These are phyloP conservation scores for Tolypocladium cylindrosporum DNA, from an alignment of 2,329 filamentous ascomycete species.

Conservation along the genomic window DNA sequence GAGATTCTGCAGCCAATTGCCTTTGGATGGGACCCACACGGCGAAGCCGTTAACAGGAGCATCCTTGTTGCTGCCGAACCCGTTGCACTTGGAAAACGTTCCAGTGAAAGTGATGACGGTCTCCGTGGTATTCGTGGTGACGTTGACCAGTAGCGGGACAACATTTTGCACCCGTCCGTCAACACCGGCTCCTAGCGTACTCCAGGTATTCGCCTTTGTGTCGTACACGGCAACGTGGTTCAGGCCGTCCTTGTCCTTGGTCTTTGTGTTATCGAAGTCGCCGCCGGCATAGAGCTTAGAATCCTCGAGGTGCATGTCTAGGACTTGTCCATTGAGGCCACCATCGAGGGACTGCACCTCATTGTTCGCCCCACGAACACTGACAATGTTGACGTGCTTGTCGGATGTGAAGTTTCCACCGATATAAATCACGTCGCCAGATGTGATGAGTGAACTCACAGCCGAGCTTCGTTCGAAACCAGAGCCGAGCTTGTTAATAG, in stretches of 20 bases:
- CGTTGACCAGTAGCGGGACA: conserved; percentile 69
- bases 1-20: conserved; percentile 83
- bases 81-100: conserved; percentile 62
- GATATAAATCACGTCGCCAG: conserved; percentile 58
- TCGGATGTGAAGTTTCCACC: conserved; percentile 74
- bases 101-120: conserved; percentile 72
- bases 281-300: conserved; percentile 72
- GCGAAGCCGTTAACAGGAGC: conserved; percentile 66
- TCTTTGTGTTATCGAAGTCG: conserved; percentile 65
- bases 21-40: conserved; percentile 78
- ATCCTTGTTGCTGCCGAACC: conserved; percentile 53
- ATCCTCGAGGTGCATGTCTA: conserved; percentile 57
- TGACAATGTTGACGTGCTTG: conserved; percentile 65
- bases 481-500: conserved; percentile 66
- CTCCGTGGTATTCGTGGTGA: conserved; percentile 59
- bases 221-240: conserved; percentile 72
- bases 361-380: conserved; percentile 50
- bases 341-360: conserved; percentile 53
- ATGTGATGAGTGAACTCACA: conserved; percentile 58
- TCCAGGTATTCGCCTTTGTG: conserved; percentile 59
- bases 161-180: conserved; percentile 68
- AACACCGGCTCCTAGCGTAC: conserved; percentile 72
- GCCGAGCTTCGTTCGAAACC: conserved; percentile 57
- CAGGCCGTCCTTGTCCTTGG: conserved; percentile 52
- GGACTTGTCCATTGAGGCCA: conserved; percentile 73